phyloP scores from a whole-genome alignment of 371 early-diverging fungal genomes.

The Saksenaea oblongispora region DNA sequence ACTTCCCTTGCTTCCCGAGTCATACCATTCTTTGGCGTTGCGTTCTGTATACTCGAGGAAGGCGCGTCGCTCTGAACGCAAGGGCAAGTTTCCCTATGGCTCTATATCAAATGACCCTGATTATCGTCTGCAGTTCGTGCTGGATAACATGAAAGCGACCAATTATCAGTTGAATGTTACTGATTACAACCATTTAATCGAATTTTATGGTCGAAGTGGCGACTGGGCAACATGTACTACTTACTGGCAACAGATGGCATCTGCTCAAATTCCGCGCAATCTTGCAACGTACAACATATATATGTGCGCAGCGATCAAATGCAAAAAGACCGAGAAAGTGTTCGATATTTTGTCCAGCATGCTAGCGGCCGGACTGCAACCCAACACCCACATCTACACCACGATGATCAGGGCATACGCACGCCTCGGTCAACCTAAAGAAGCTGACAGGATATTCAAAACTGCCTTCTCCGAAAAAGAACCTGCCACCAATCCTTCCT shows the following conservation, averaged over 20 bases:
- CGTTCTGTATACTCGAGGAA: slow-evolving; percentile 14
- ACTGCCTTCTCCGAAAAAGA: slow-evolving; percentile 14
- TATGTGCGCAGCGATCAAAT: slow-evolving; percentile 39
- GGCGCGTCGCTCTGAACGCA: slow-evolving; percentile 20
- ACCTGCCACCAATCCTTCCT: slow-evolving; percentile 5
- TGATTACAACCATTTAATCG: slow-evolving; percentile 50
- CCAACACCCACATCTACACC: slow-evolving; percentile 37
- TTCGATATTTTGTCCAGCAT: slow-evolving; percentile 30
- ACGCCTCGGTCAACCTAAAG: slow-evolving; percentile 28
- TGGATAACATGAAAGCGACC: slow-evolving; percentile 25
- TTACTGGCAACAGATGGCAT: slow-evolving; percentile 9
- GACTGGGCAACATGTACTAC: slow-evolving; percentile 30
- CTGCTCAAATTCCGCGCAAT: background rate
- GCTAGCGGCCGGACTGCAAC: slow-evolving; percentile 17
- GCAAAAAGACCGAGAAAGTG: slow-evolving; percentile 24
- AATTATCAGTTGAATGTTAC: slow-evolving; percentile 26
- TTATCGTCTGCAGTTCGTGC: slow-evolving; percentile 29
- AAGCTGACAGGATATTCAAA: slow-evolving; percentile 34
- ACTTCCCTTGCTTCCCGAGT: slow-evolving; percentile 16
- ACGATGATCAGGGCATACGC: slow-evolving; percentile 46
- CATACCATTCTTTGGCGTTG: slow-evolving; percentile 40
- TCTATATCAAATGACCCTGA: slow-evolving; percentile 26
- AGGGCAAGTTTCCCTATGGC: slow-evolving; percentile 23
- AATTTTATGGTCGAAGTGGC: slow-evolving; percentile 35
- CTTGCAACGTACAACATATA: slow-evolving; percentile 35